A percentile compares a stretch with the other conserved stretches of the same genome.
phyloP scores from a whole-genome alignment of 495 filamentous ascomycete genomes.

The Podospora fimiseda region DNA sequence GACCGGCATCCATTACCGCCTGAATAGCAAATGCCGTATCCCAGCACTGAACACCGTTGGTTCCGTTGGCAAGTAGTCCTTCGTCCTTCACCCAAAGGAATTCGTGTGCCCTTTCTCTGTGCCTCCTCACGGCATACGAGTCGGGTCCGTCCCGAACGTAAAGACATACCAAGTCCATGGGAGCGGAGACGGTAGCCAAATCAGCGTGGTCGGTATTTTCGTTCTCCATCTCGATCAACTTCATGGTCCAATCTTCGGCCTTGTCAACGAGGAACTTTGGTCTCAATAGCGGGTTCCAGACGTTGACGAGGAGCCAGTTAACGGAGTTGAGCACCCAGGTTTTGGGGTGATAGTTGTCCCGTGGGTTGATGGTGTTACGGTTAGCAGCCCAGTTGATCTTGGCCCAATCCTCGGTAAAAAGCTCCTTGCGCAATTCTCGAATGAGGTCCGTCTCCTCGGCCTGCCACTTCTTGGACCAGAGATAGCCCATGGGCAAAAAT shows the following conservation, averaged over 20 bases:
- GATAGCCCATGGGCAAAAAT: slow-evolving; percentile 83
- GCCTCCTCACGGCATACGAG: slow-evolving; percentile 65
- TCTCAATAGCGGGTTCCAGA: slow-evolving; percentile 72
- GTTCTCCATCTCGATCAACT: slow-evolving; percentile 79
- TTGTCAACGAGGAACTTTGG: slow-evolving; percentile 47
- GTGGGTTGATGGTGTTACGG: slow-evolving; percentile 71
- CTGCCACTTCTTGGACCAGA: slow-evolving; percentile 74
- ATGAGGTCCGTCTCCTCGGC: slow-evolving; percentile 66
- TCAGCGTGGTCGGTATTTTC: slow-evolving; percentile 83
- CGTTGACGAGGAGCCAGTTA: slow-evolving; percentile 68
- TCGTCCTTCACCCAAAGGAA: slow-evolving; percentile 89
- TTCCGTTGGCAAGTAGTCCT: slow-evolving; percentile 92
- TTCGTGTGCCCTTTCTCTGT: slow-evolving; percentile 74
- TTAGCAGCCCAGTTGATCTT: slow-evolving; percentile 68
- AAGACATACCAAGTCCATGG: slow-evolving; percentile 79
- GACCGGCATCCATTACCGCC: slow-evolving; percentile 67
- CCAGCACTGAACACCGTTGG: slow-evolving; percentile 95
- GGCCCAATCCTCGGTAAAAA: slow-evolving; percentile 76
- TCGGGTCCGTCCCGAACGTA: slow-evolving; percentile 79
- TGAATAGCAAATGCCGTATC: slow-evolving; percentile 89
- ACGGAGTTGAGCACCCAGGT: slow-evolving; percentile 68
- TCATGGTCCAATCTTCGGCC: slow-evolving; percentile 65
- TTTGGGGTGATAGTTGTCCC: slow-evolving; percentile 92
- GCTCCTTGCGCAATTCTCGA: slow-evolving; percentile 66
- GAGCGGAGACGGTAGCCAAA: slow-evolving; percentile 80